Conservation (phyloP, 1,284 basidiomycete species). For the Cutaneotrichosporon mucoides region DNA sequence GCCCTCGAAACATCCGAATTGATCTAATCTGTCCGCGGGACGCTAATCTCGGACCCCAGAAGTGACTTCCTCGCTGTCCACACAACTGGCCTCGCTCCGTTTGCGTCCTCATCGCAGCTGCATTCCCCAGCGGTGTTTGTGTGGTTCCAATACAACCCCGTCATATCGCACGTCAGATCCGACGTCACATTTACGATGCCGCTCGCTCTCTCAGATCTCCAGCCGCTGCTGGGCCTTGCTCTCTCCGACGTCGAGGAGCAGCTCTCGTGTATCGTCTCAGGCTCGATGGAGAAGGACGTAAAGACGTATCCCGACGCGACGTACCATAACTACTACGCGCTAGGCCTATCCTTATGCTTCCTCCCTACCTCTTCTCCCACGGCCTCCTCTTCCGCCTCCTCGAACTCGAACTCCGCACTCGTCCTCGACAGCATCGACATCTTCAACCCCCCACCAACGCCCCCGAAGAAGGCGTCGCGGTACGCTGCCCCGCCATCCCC, state of each 20-base stretch:
- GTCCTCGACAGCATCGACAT: conserved; percentile 69
- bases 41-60: too few species aligned
- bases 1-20: too few species aligned
- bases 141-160: neutral
- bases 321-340: conserved; percentile 73
- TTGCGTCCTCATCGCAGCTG: too few species aligned
- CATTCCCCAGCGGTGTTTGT: too few species aligned
- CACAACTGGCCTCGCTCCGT: too few species aligned
- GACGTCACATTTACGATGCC: neutral
- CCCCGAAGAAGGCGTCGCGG: conserved; percentile 3
- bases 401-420: conserved; percentile 45
- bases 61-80: too few species aligned
- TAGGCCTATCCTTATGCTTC: conserved; percentile 69
- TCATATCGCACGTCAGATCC: neutral
- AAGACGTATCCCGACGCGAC: conserved; percentile 74
- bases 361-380: conserved; percentile 48
- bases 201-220: conserved; percentile 8
- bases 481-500: conserved; percentile 50
- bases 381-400: too few species aligned
- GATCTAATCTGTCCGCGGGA: too few species aligned
- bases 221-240: conserved; percentile 15
- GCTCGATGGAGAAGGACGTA: conserved; percentile 55
- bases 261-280: conserved; percentile 9
- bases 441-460: conserved; percentile 57
- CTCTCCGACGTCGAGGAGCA: conserved; percentile 12